Conservation (phyloP, 2,329 filamentous ascomycete species). For the Tolypocladium inflatum region DNA sequence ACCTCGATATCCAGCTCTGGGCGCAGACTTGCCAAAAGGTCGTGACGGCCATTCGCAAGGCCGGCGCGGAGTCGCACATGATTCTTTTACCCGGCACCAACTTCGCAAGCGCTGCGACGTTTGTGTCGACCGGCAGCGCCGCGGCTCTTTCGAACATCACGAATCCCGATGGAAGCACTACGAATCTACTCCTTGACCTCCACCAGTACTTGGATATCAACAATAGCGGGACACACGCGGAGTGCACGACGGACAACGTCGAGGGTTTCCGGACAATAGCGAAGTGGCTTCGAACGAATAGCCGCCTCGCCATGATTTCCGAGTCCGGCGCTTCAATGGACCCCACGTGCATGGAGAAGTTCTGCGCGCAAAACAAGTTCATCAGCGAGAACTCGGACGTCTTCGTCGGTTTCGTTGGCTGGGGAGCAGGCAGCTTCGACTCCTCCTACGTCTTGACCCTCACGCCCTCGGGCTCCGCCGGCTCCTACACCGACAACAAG, state of each 20-base stretch:
- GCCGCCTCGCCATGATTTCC: slow-evolving; percentile 38
- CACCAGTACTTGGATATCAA: slow-evolving; percentile 53
- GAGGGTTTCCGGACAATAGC: slow-evolving; percentile 37
- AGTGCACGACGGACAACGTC: slow-evolving; percentile 45
- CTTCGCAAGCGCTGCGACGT: slow-evolving; percentile 41
- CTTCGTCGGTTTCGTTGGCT: slow-evolving; percentile 34
- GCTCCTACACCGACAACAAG: slow-evolving; percentile 24
- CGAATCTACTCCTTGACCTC: slow-evolving; percentile 47
- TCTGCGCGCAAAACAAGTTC: slow-evolving; percentile 36
- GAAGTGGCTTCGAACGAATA: slow-evolving; percentile 34
- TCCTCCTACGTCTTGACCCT: slow-evolving; percentile 30
- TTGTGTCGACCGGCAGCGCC: slow-evolving; percentile 39
- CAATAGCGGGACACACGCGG: slow-evolving; percentile 40
- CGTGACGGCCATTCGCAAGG: slow-evolving; percentile 55
- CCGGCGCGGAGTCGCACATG: slow-evolving; percentile 54
- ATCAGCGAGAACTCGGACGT: slow-evolving; percentile 37
- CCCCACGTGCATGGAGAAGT: slow-evolving; percentile 29
- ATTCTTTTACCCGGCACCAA: slow-evolving; percentile 52
- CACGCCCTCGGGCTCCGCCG: slow-evolving; percentile 22
- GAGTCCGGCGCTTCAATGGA: slow-evolving; percentile 42
- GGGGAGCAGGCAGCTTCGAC: slow-evolving; percentile 36
- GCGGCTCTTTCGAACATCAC: slow-evolving; percentile 41
- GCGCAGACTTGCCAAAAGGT: slow-evolving; percentile 49
- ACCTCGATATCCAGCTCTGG: slow-evolving; percentile 47
- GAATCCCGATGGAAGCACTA: slow-evolving; percentile 51